Conservation (phyloP, 176 grass and related monocot genomes). For the Puya raimondii region DNA sequence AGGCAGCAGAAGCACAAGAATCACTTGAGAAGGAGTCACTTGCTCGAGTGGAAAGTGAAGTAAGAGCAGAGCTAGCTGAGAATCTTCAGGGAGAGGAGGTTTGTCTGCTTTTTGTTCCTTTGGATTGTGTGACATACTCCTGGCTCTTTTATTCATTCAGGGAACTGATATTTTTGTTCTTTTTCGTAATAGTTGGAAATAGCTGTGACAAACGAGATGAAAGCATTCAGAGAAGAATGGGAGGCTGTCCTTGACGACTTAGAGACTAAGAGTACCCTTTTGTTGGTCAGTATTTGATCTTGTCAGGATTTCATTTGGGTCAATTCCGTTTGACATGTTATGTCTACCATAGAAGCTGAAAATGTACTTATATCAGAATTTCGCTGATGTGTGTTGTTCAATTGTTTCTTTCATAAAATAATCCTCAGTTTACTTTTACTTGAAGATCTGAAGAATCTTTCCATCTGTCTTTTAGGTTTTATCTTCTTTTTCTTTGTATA, state of each 20-base stretch:
- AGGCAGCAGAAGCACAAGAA: slow-evolving; percentile 97
- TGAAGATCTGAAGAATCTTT: no score
- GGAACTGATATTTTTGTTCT: slow-evolving; percentile 13
- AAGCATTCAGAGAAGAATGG: slow-evolving; percentile 64
- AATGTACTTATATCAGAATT: background rate
- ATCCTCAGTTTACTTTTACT: no score
- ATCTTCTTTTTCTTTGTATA: no score
- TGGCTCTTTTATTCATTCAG: slow-evolving; percentile 8
- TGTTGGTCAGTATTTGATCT: slow-evolving; percentile 57
- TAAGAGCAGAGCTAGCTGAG: slow-evolving; percentile 77
- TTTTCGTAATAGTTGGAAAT: slow-evolving; percentile 58
- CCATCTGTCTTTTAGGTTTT: no score
- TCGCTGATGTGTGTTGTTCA: no score
- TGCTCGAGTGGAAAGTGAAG: slow-evolving; percentile 79
- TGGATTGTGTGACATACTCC: background rate
- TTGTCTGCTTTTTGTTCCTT: slow-evolving; percentile 26
- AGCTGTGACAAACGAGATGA: slow-evolving; percentile 79
- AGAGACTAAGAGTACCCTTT: slow-evolving; percentile 56
- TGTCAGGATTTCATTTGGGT: background rate
- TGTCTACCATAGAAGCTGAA: background rate
- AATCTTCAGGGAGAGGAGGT: slow-evolving; percentile 67
- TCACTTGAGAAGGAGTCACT: slow-evolving; percentile 93
- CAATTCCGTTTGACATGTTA: background rate
- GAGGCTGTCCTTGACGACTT: slow-evolving; percentile 72
- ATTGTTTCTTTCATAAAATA: no score